Base-by-base conservation (phyloP, 2,329 filamentous ascomycete species). In the Fusarium virguliforme region DNA sequence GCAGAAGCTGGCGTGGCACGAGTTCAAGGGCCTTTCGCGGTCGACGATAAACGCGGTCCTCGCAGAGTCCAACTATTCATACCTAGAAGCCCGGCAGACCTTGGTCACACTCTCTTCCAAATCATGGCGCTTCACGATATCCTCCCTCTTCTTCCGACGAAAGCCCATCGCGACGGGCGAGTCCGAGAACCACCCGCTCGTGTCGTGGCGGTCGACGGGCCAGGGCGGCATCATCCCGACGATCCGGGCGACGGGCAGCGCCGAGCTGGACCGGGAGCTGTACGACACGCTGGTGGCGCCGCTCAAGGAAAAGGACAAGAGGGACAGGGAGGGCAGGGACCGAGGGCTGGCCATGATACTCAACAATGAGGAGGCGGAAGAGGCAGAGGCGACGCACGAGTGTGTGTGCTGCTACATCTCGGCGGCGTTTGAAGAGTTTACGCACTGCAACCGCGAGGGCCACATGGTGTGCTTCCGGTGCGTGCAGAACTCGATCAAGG, bases 401-500 rank as follows among this genome's bases (percentile, higher is more conserved):
- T 96, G 93, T 79, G 88, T 90, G 73, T 95, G 93, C 81, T 96
- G 93, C 81, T 96, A 91, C 79, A 88, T 87, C 10, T 88, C 91
- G 9, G 87, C 86, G 13, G 83, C 91, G 0, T 94, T 95, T 69
- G 92, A 95, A 78, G 89, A 93, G 75, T 87, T 95, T 64, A 89
- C 92, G 0, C 87, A 88, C n/a, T 96, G 93, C 82, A 88, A 88
- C 76, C 81, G 85, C 34, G 85, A 88, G 3, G 90, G 89, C 2
- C 93, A 96, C 81, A 88, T 93, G 77, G 86, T 95, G 60, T 96
- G 93, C 81, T 91, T 95, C 81, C 88, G 89, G 50, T 98, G 96
- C 80, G 91, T 98, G 56, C 91, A 91, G 70, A 90, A 92, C 71
- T 91, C 94, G 10, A 87, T 95, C 65, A 92, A 91, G 55, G 95